Base-by-base conservation (phyloP, 352 stramenopile species). In the Phytophthora ramorum region DNA sequence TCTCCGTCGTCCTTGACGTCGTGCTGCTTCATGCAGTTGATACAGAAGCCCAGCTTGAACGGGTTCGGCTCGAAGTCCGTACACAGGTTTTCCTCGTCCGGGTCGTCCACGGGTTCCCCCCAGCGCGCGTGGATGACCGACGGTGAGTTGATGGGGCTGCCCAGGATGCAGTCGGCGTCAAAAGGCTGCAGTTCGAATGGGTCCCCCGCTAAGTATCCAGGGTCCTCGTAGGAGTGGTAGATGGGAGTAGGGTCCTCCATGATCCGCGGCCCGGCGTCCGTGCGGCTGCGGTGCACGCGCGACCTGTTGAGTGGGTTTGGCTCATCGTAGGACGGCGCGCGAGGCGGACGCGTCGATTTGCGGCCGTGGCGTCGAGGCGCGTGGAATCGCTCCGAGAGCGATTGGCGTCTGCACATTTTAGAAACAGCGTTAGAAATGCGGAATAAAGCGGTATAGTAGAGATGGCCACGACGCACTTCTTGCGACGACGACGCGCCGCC, bases 11-110 rank as follows among this genome's bases (percentile, higher is more conserved):
- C 80, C 43, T 76, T 88, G 13, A 93, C 85, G 38, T 96, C 86
- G 73, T 96, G 88, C 62, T 96, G 88, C 66, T 95, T 95, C 75
- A 94, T 88, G 71, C 88, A 96, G 71, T 96, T 96, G 60, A 96
- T 85, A 66, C 88, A 96, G 61, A 95, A 96, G 6, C 88, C 88
- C 19, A 94, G 65, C 64, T 93, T 93, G 64, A 96, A 96, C 28
- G 87, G 85, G 55, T 96, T 96, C 0, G 86, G 81, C 19, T 73
- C 38, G 59, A 89, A 96, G n/a, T 96, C 88, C 2, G 75, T 84
- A 52, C 88, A 96, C 52, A 93, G 63, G 34, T 80, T 85, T 48
- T 91, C 84, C 68, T 96, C 85, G 53, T 96, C 88, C 5, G 86
- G 86, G 52, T 93, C 88, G 55, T 93, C 85, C 40, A 89, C 84